Evolutionary conservation across 257 asterid genomes (phyloP).

Genomic region (Jaltomata sinuosa): DNA sequence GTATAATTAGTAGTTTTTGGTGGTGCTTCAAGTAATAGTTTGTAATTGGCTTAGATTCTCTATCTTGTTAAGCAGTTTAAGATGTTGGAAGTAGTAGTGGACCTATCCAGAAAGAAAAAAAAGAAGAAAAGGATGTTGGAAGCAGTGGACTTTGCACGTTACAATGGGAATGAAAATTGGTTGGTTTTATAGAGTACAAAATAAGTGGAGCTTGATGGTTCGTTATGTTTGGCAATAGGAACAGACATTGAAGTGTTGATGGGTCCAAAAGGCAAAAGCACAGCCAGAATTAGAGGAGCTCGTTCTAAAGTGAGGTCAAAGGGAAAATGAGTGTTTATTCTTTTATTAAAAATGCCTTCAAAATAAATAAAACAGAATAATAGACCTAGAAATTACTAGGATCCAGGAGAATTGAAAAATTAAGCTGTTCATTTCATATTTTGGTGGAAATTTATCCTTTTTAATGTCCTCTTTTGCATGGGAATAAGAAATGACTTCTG

Average conservation of each 20-base stretch:
- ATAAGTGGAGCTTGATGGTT: not conserved
- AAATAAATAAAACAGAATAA: not conserved
- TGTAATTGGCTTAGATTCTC: not conserved
- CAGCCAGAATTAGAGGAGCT: not conserved
- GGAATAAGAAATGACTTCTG: not conserved
- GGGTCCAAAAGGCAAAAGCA: not conserved
- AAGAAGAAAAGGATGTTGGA: not conserved
- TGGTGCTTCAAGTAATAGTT: not conserved
- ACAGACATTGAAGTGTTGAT: not conserved
- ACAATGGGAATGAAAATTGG: not conserved
- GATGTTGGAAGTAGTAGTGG: not conserved
- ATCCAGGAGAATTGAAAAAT: not conserved
- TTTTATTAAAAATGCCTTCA: not conserved
- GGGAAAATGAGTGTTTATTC: not conserved
- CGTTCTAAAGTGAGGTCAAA: not conserved
- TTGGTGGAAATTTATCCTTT: not conserved
- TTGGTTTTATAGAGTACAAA: not conserved
- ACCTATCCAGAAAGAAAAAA: not conserved
- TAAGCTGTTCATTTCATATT: not conserved
- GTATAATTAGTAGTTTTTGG: not conserved
- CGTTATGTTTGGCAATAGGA: not conserved
- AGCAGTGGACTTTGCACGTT: not conserved
- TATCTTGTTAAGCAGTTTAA: not conserved
- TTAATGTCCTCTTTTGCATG: not conserved
- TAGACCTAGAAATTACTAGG: not conserved